Evolutionary conservation across 345 rosid genomes (phyloP).

Genomic region (Passiflora organensis): DNA sequence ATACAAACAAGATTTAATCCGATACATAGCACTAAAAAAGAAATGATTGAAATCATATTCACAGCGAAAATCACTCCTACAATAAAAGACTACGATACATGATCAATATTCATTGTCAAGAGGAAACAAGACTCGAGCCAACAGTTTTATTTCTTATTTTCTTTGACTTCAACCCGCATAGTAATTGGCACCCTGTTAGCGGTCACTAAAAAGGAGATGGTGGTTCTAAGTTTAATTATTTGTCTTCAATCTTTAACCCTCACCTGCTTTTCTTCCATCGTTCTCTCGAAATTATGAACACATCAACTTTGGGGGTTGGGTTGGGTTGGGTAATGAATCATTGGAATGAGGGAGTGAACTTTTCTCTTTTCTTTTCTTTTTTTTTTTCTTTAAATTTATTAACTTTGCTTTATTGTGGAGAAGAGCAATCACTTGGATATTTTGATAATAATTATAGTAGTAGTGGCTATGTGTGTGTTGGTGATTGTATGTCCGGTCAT

Average conservation of each 20-base stretch:
- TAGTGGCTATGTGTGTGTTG: conserved; percentile 24
- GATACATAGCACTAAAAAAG: too few species aligned
- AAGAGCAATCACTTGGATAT: conserved; percentile 18
- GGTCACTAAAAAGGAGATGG: too few species aligned
- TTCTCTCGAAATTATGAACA: conserved; percentile 15
- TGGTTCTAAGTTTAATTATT: too few species aligned
- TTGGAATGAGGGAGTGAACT: conserved; percentile 1
- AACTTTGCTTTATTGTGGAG: conserved; percentile 29
- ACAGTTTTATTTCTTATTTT: too few species aligned
- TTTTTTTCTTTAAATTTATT: neutral
- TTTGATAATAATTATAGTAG: conserved; percentile 24
- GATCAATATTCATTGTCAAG: too few species aligned
- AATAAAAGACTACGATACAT: too few species aligned
- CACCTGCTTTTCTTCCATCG: conserved; percentile 1
- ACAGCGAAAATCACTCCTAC: too few species aligned
- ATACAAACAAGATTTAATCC: too few species aligned
- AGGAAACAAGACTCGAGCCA: too few species aligned
- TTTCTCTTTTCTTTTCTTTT: neutral
- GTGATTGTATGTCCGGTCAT: conserved; percentile 43
- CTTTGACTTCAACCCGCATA: conserved; percentile 8
- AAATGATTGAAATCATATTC: too few species aligned
- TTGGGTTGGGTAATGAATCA: conserved; percentile 2
- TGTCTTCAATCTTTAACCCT: too few species aligned
- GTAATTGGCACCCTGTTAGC: conserved; percentile 18
- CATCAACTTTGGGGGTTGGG: conserved; percentile 18